Percentiles rank a stretch among this genome's conserved stretches.
These are phyloP conservation scores for Citrus sp. DNA, from an alignment of 345 rosid species.

Conservation along the genomic window DNA sequence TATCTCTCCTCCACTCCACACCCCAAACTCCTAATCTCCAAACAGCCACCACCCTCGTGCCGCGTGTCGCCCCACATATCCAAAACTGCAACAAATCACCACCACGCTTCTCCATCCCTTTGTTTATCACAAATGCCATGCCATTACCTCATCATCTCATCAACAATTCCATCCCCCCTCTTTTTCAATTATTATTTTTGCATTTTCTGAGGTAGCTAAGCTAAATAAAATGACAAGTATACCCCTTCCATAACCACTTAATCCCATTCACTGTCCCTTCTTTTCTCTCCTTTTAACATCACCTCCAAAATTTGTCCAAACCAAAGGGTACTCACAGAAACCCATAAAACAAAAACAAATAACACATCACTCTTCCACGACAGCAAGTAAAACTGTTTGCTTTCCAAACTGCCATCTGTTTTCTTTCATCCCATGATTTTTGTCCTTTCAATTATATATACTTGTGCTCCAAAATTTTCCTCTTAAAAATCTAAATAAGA, in stretches of 20 bases:
- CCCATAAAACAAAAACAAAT: conserved; percentile 17
- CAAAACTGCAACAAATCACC: conserved; percentile 31
- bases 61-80: conserved; percentile 60
- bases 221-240: not conserved
- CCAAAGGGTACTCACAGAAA: conserved; percentile 35
- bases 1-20: conserved; percentile 22
- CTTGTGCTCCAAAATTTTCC: conserved; percentile 25
- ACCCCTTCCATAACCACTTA: not conserved
- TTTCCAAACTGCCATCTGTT: conserved; percentile 45
- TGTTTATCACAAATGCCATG: conserved; percentile 35
- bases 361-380: conserved; percentile 38
- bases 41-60: conserved; percentile 25
- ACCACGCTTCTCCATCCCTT: conserved; percentile 63
- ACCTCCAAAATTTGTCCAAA: conserved; percentile 36
- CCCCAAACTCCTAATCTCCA: conserved; percentile 63
- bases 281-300: conserved; percentile 14
- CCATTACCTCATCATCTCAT: conserved; percentile 29
- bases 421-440: conserved; percentile 23
- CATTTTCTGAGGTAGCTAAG: not conserved
- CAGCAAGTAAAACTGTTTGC: conserved; percentile 1
- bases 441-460: conserved; percentile 20
- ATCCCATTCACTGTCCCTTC: conserved; percentile 5
- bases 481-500: not conserved
- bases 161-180: conserved; percentile 32
- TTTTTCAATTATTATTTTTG: not conserved